phyloP scores from a whole-genome alignment of 441 rosid genomes.

The Euphorbia celastroides region DNA sequence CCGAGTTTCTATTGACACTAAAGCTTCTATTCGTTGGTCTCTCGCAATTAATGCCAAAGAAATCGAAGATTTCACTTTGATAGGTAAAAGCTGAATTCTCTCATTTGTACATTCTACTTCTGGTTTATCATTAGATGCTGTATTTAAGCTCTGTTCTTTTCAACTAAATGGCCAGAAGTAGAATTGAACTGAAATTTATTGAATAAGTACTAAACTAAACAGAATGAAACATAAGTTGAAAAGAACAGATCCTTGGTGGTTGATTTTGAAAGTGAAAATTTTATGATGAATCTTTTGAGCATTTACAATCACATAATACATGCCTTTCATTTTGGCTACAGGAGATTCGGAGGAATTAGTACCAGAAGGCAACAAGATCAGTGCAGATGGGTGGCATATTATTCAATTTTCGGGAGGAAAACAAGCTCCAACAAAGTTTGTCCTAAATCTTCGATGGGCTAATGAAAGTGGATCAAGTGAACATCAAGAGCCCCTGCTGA shows the following conservation, averaged over 20 bases:
- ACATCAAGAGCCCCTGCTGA: constrained; percentile 44
- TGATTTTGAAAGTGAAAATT: background rate
- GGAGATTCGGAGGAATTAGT: constrained; percentile 51
- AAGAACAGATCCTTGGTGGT: background rate
- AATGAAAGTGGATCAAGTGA: constrained; percentile 5
- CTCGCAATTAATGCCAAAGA: constrained; percentile 72
- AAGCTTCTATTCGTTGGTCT: constrained; percentile 71
- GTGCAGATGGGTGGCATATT: constrained; percentile 67
- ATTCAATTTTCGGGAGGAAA: constrained; percentile 90
- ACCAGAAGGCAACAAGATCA: constrained; percentile 40
- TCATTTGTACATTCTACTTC: background rate
- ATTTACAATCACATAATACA: too few species aligned
- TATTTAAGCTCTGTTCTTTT: too few species aligned
- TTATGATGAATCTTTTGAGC: background rate
- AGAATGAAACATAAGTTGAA: too few species aligned
- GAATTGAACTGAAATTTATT: too few species aligned
- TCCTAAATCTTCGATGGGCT: constrained; percentile 48
- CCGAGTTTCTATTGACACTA: constrained; percentile 52
- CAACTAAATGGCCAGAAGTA: too few species aligned
- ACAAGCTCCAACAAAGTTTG: constrained; percentile 53
- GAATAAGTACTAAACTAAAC: too few species aligned
- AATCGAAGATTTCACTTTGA: constrained; percentile 64
- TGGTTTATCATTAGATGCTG: too few species aligned
- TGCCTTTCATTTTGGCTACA: constrained; percentile 16
- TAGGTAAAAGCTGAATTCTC: constrained; percentile 30